Evolutionary conservation across 306 rosid species (phyloP).

Genomic region (Pterocarpus macrocarpus): DNA sequence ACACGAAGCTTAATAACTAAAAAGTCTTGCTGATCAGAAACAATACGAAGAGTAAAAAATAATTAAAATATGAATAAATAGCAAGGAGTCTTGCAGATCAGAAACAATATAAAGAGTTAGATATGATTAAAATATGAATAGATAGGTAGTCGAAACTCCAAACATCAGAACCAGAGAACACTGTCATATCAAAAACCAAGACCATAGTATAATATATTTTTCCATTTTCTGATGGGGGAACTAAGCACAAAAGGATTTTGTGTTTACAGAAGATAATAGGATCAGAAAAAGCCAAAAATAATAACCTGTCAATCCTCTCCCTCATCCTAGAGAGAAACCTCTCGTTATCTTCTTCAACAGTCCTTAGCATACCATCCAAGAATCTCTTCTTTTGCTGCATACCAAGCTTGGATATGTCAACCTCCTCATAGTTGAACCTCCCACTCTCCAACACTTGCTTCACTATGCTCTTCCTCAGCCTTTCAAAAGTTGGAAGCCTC

Average conservation of each 20-base stretch:
- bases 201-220: too few relatives aligned
- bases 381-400: slow-evolving; percentile 59
- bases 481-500: slow-evolving; percentile 87
- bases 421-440: slow-evolving; percentile 57
- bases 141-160: neutral
- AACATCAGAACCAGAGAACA: neutral
- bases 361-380: slow-evolving; percentile 61
- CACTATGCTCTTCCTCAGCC: slow-evolving; percentile 70
- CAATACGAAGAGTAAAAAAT: neutral
- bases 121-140: neutral
- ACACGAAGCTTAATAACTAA: neutral
- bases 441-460: slow-evolving; percentile 65
- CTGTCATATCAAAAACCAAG: neutral
- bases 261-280: too few relatives aligned
- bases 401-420: slow-evolving; percentile 72
- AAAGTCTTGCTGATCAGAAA: neutral
- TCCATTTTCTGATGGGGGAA: too few relatives aligned
- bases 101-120: too few relatives aligned
- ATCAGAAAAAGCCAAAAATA: too few relatives aligned
- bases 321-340: slow-evolving; percentile 68
- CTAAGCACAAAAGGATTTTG: too few relatives aligned
- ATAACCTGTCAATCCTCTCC: slow-evolving; percentile 68
- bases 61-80: too few relatives aligned
- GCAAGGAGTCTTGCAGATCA: neutral
- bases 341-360: slow-evolving; percentile 77